Evolutionary conservation across 257 asterid genomes (phyloP).

Genomic region (Eustoma russellianum): DNA sequence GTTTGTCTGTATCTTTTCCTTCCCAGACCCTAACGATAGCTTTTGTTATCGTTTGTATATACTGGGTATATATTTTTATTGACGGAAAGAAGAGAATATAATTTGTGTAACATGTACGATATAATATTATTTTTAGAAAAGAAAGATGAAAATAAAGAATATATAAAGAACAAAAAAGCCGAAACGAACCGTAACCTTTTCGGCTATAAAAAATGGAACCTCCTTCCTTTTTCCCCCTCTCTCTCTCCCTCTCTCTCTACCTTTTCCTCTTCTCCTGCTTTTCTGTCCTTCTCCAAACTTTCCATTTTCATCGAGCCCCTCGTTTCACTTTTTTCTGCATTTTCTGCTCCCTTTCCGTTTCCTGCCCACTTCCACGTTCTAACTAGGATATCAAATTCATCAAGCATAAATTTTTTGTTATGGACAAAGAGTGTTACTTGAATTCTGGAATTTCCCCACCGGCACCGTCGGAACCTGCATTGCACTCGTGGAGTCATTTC

Average conservation of each 20-base stretch:
- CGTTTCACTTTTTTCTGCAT: not conserved
- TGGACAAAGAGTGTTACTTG: conserved; percentile 64
- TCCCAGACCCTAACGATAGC: too few species aligned
- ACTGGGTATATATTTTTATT: too few species aligned
- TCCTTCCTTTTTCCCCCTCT: conserved; percentile 32
- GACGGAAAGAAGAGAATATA: too few species aligned
- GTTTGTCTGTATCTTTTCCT: too few species aligned
- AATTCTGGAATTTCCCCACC: conserved; percentile 35
- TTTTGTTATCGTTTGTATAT: too few species aligned
- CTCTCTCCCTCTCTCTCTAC: conserved; percentile 10
- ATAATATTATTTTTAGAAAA: too few species aligned
- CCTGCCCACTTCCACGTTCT: not conserved
- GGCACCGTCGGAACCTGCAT: conserved; percentile 27
- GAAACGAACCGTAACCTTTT: conserved; percentile 35
- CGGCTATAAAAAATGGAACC: conserved; percentile 41
- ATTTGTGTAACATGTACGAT: too few species aligned
- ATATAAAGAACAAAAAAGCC: conserved; percentile 22
- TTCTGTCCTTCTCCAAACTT: not conserved
- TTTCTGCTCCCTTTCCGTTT: not conserved
- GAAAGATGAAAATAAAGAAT: too few species aligned
- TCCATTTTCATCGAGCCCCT: not conserved
- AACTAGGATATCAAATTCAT: not conserved
- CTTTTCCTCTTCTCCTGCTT: not conserved
- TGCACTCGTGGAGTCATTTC: conserved; percentile 42
- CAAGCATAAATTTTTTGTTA: conserved; percentile 7